Evolutionary conservation across 345 rosid species (phyloP).

Genomic region (Linum tenue): DNA sequence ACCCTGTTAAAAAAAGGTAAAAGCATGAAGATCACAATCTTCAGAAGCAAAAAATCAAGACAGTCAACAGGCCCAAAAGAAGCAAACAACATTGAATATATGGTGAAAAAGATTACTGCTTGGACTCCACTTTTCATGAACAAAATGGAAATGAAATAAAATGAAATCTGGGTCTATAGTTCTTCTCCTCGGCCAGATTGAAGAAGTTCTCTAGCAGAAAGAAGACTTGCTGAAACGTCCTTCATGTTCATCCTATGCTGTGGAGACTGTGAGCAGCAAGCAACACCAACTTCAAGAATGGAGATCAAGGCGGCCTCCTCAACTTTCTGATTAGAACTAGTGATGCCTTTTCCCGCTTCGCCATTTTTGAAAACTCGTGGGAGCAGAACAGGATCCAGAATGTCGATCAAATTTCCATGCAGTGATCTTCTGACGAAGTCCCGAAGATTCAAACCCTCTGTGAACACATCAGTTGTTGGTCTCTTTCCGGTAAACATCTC

Average conservation of each 20-base stretch:
- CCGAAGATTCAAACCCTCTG: slow-evolving; percentile 23
- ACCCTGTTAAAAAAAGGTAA: too few species aligned
- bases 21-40: too few species aligned
- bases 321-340: too few species aligned
- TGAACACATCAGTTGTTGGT: slow-evolving; percentile 26
- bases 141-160: too few species aligned
- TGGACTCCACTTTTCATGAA: too few species aligned
- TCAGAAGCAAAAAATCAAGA: too few species aligned
- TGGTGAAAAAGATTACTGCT: too few species aligned
- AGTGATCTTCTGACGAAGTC: slow-evolving; percentile 5
- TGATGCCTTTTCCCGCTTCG: neutral
- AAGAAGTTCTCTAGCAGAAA: neutral
- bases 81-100: too few species aligned
- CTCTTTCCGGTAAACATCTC: slow-evolving; percentile 35
- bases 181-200: neutral
- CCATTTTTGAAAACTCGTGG: neutral
- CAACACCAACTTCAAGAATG: neutral
- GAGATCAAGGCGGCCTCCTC: neutral
- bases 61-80: too few species aligned
- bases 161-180: neutral
- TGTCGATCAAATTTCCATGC: neutral
- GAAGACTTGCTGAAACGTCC: neutral
- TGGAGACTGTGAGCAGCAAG: slow-evolving; percentile 9
- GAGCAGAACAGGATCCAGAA: slow-evolving; percentile 6
- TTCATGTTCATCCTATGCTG: slow-evolving; percentile 12